Base-by-base conservation (phyloP, 306 rosid genomes). In the Quillaja saponaria region DNA sequence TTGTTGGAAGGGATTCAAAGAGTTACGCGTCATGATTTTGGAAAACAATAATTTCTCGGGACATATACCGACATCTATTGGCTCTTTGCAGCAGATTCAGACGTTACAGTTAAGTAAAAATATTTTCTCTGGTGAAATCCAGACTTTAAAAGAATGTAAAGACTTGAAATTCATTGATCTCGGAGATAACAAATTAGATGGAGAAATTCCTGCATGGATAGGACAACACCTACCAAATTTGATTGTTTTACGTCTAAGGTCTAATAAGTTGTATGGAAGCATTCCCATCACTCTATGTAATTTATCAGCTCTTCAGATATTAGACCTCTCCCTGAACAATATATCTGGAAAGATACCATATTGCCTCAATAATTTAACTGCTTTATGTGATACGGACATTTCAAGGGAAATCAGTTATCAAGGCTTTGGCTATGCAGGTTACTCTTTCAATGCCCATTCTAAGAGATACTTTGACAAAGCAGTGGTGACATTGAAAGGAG, bases 321-420 rank as follows among this genome's bases (percentile, higher is more conserved):
- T 69, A 8, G 74, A 69, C 47, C 45, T 69, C 5, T 12, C 66
- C 9, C 42, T 58, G 6, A 69, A 69, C 34, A n/a, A 48, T 9
- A 39, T 69, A 10, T 48, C 60, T 7, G 67, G 66, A 49, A 13
- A 13, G 13, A 69, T 69, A 20, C 74, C 67, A 8, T 1, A 5
- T 13, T 69, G 74, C 17, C 40, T 69, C 40, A 52, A 49, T 17
- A 49, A 69, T 58, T 34, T 69, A 25, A 38, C 3, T 5, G 74
- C 14, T 4, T 44, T 44, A 35, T n/a, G n/a, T n/a, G 40, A 35
- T 44, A 44, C 4, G 3, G 14, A 7, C 7, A 4, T 44, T 9
- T 13, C 49, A 8, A 44, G 3, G 49, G 49, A 13, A 4, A 9
- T 13, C 14, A 13, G 5, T 7, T 3, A 3, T 8, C 10, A 6